Percentiles rank a stretch among this genome's conserved stretches.
These are phyloP conservation scores for Pascua guehoae DNA, from an alignment of 1,284 basidiomycete species.

Conservation along the genomic window DNA sequence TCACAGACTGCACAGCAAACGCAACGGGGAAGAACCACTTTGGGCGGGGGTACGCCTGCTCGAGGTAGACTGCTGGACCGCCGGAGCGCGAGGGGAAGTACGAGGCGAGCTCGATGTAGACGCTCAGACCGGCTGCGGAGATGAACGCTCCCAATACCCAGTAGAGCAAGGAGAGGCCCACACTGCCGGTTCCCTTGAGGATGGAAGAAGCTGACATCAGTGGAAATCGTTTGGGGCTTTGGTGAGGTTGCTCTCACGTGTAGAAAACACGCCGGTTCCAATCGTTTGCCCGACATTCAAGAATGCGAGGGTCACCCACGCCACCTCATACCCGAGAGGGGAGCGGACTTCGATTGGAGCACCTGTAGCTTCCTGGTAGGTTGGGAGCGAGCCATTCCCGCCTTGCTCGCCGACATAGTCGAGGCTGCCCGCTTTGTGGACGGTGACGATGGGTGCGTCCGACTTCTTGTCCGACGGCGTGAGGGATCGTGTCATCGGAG, in stretches of 20 bases:
- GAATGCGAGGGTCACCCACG: conserved; percentile 18
- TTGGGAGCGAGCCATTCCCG: conserved; percentile 9
- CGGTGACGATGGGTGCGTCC: too few relatives aligned
- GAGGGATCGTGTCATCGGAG: too few relatives aligned
- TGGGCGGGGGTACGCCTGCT: conserved; percentile 29
- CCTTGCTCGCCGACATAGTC: conserved; percentile 16
- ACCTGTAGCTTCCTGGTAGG: conserved; percentile 22
- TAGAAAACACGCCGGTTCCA: conserved; percentile 30
- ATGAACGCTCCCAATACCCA: conserved; percentile 30
- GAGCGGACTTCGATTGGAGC: conserved; percentile 25
- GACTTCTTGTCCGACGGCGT: too few relatives aligned
- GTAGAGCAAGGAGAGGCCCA: conserved; percentile 27
- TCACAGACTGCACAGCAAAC: conserved; percentile 27
- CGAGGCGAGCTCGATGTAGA: conserved; percentile 29
- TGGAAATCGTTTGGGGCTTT: too few relatives aligned
- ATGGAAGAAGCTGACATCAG: conserved; percentile 15
- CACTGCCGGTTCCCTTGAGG: conserved; percentile 18
- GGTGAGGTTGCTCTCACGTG: conserved; percentile 12
- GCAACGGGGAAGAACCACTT: conserved; percentile 29
- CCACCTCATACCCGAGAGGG: conserved; percentile 26
- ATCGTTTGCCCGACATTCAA: conserved; percentile 26
- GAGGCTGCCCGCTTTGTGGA: background rate
- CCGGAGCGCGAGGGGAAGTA: conserved; percentile 31
- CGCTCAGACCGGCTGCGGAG: conserved; percentile 20
- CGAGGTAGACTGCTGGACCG: conserved; percentile 32